Evolutionary conservation across 1,284 basidiomycete genomes (phyloP).

Genomic region (Leccinum ponderosum): DNA sequence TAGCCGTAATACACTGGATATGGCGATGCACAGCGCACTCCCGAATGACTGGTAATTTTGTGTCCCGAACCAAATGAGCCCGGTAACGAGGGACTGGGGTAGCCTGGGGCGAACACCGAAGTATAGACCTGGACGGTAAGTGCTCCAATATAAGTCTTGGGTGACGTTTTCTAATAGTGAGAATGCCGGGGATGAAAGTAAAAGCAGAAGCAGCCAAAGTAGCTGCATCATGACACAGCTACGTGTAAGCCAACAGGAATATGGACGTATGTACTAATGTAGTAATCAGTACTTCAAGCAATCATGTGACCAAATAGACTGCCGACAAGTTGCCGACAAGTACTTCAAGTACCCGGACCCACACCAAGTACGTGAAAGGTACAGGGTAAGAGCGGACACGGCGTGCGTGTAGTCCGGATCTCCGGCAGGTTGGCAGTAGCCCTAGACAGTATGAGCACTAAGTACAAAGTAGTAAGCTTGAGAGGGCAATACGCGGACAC

Average conservation of each 20-base stretch:
- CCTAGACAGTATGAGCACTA: not conserved
- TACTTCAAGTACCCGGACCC: not conserved
- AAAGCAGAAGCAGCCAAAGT: constrained; percentile 32
- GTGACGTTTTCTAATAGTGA: constrained; percentile 41
- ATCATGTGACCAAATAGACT: constrained; percentile 13
- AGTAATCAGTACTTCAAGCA: not conserved
- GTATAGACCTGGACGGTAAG: constrained; percentile 90
- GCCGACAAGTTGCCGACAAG: not conserved
- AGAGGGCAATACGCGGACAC: constrained; percentile 3
- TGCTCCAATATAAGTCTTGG: constrained; percentile 83
- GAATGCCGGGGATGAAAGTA: constrained; percentile 17
- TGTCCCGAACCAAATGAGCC: constrained; percentile 90
- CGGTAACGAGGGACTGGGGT: constrained; percentile 87
- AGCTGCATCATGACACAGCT: constrained; percentile 17
- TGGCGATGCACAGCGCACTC: constrained; percentile 44
- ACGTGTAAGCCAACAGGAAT: not conserved
- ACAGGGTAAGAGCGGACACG: not conserved
- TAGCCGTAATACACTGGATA: constrained; percentile 1
- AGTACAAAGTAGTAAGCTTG: not conserved
- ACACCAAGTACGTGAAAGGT: not conserved
- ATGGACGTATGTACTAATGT: not conserved
- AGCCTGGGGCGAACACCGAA: constrained; percentile 86
- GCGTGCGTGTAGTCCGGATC: not conserved
- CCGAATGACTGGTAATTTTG: constrained; percentile 74
- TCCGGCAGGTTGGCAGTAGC: not conserved